Evolutionary conservation across 352 stramenopile species (phyloP), one percentile per base, ranked within the genome.

Genomic region (Phytopythium boreale): DNA sequence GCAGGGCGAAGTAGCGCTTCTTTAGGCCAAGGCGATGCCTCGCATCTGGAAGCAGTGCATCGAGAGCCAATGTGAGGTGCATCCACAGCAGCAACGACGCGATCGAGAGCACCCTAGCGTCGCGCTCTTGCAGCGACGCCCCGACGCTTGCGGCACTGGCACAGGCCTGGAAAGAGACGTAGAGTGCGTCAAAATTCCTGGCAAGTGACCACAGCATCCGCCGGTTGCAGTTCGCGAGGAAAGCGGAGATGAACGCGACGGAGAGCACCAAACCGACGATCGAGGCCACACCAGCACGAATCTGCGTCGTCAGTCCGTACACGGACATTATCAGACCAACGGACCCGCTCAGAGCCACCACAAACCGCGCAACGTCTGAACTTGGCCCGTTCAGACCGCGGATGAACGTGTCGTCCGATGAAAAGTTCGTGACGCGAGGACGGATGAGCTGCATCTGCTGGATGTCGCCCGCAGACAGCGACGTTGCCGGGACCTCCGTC

Each of bases 141-240:
- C 37, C 22, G 24, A 52, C 12, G 36, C 36, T 51, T 3, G 20
- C 2, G 9, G 27, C 24, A 7, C 39, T 52, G 24, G 37, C 15
- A 24, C 36, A 52, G 6, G 36, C 24, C 27, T 61, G 56, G 26
- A 61, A 51, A 2, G 56, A 61, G 2, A 52, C 2, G 37, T 61
- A 61, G 19, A 61, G 15, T 15, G 5, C 24, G 39, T 61, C 56
- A 19, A 61, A 61, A 39, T 61, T 61, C 26, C 3, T 47, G 22
- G 41, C 22, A 31, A 61, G 56, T 1, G 56, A 47, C 27, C 22
- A 27, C 14, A 61, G 39, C 56, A 61, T 27, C 4, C 11, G 15
- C 10, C 56, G n/a, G 19, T 61, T 61, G 39, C 17, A 61, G 27
- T 61, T 8, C 1, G 39, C 56, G 19, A 29, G 0, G 0, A 61